Base-by-base conservation (phyloP, 169 alveolate genomes). In the Eimeria sp. region DNA sequence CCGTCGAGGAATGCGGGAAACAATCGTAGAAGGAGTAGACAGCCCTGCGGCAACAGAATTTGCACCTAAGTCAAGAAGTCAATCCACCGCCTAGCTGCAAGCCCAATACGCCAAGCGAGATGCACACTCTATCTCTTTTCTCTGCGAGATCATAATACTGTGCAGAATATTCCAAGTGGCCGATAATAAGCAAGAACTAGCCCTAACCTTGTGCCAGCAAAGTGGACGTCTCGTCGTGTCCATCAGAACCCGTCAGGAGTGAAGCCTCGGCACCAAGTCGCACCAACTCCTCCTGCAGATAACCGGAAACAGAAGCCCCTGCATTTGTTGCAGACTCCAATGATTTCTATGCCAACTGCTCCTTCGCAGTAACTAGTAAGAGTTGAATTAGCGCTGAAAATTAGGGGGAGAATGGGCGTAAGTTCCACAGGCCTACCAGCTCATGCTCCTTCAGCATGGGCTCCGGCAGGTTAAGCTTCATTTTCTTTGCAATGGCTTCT, bases 391-490 rank as follows among this genome's bases (percentile, higher is more conserved):
- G n/a, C 66, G 62, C 71, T 52, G 43, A 23, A 49, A 46, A 20
- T 0, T 13, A 52, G 68, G 9, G 6, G 11, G 49, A 68, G 46
- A 78, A 78, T 78, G 52, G 10, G 88, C 88, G 30, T 56, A 43
- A 6, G 62, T 43, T 6, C 27, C 62, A 27, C 3, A 6, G 13
- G 40, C 91, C 30, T 30, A 88, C 96, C 91, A 96, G 68, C 56
- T 96, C 97, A 74, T 76, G 89, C 27, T 94, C 97, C 62, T 85
- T 74, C 85, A 96, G 54, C 89, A 62, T 71, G 33, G 97, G 97
- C 25, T 74, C 97, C 10, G 97, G 97, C n/a, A 96, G 85, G 72
- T 58, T 54, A 23, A 96, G 97, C 56, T 96, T 87, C 58, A 49
- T 85, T 46, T 90, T 68, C 77, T 96, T 91, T 1, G 95, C 46